These are phyloP conservation scores for Persicaria tinctoria DNA, from an alignment of 148 eudicot genomes.

Conservation along the genomic window DNA sequence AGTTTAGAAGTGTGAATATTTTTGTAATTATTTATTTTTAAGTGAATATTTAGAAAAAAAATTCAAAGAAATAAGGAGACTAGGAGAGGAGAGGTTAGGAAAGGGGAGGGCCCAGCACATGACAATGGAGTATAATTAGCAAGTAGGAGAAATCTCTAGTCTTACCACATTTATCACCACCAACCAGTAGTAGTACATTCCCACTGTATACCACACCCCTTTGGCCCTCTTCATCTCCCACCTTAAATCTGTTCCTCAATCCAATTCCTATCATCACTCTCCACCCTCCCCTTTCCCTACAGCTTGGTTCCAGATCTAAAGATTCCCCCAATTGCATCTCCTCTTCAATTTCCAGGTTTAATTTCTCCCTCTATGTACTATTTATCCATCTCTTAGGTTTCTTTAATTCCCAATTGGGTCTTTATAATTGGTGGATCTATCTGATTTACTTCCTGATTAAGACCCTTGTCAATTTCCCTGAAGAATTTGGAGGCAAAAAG, in stretches of 20 bases:
- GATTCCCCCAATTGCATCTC: background rate
- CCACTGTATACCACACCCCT: background rate
- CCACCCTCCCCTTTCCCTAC: background rate
- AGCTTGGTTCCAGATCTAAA: slow-evolving; percentile 2
- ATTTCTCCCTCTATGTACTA: background rate
- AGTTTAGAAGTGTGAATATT: no score
- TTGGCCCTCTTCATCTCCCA: background rate
- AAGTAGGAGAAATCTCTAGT: background rate
- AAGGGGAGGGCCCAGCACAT: no score
- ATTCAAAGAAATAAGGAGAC: no score
- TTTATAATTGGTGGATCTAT: slow-evolving; percentile 1
- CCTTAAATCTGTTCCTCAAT: background rate
- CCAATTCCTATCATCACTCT: slow-evolving; percentile 1
- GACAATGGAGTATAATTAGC: slow-evolving; percentile 6
- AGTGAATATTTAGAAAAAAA: no score
- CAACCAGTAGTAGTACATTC: background rate
- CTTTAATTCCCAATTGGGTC: background rate
- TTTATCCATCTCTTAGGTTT: background rate
- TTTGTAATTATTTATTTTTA: no score
- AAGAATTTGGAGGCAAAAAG: background rate
- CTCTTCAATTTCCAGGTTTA: slow-evolving; percentile 5
- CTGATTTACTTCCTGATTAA: no score
- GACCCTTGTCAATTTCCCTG: background rate
- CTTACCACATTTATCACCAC: background rate
- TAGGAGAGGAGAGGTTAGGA: no score